Evolutionary conservation across 306 rosid genomes (phyloP), one percentile per base, ranked within the genome.

Genomic region (Aeschynomene evenia): DNA sequence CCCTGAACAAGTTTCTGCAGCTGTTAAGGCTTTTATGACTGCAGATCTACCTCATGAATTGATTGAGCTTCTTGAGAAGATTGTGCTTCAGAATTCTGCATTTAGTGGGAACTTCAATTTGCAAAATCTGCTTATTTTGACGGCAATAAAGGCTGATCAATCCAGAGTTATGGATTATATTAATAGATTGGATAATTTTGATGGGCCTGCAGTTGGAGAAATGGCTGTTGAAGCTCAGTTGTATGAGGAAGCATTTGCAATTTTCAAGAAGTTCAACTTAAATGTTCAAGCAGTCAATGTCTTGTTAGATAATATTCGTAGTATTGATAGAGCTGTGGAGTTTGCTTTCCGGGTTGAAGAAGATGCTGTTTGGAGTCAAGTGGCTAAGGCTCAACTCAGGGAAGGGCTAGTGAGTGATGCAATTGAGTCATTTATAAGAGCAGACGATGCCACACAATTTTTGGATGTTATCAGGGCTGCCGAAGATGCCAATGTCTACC

Each of bases 311-410:
- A 88, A 87, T 68, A 85, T 95, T 59, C 95, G 68, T 52, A 95
- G 97, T 81, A 87, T 91, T 68, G 97, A 91, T 63, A 85, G 99
- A 53, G 99, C 97, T 82, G 99, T 87, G 58, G 99, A 95, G 81
- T 95, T 95, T 80, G 97, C 96, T 48, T 95, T 91, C 89, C 92
- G 99, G 33, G 99, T 91, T 62, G 99, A 95, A 79, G 99, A 95
- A 80, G 99, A 95, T 72, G 92, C 96, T 59, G 99, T 95, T 84
- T 95, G 99, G 99, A 95, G 99, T 82, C 96, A 95, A 84, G 99
- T 95, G 71, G 99, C 89, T 42, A 95, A 87, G 86, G 99, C 99
- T 69, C 99, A 95, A 85, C 92, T 95, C 40, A 83, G 91, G 81
- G 99, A 87, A 72, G 99, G 99, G 26, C 78, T 89, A 53, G 99